Percentiles rank a stretch among this genome's conserved stretches.
Conservation (phyloP, 345 rosid species). For the Ceriops tagal region DNA sequence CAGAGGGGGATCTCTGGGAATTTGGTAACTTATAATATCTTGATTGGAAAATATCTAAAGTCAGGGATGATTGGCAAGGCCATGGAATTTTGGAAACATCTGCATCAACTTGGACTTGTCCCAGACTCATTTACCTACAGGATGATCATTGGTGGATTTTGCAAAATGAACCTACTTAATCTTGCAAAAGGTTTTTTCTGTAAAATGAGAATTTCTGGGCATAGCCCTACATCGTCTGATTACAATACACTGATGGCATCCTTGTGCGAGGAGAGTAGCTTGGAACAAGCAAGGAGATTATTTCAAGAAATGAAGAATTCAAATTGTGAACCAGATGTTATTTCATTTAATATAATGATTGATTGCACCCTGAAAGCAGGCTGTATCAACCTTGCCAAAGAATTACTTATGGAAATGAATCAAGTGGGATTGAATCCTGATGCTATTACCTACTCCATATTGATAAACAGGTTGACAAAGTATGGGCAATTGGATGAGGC, state of each 20-base stretch:
- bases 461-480: conserved; percentile 56
- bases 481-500: conserved; percentile 55
- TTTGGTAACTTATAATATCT: conserved; percentile 41
- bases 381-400: conserved; percentile 45
- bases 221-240: conserved; percentile 38
- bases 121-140: conserved; percentile 51
- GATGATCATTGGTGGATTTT: conserved; percentile 48
- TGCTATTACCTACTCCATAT: conserved; percentile 44
- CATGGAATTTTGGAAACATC: conserved; percentile 53
- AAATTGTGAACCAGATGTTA: conserved; percentile 34
- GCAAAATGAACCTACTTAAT: conserved; percentile 49
- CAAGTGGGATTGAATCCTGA: conserved; percentile 51
- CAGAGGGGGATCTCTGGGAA: conserved; percentile 42
- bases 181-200: conserved; percentile 56
- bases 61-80: conserved; percentile 45
- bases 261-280: conserved; percentile 57
- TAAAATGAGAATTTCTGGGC: conserved; percentile 41
- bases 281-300: conserved; percentile 59
- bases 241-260: conserved; percentile 50
- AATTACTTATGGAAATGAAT: conserved; percentile 45
- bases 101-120: conserved; percentile 35
- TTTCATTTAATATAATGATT: conserved; percentile 55
- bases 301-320: conserved; percentile 46
- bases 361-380: conserved; percentile 57
- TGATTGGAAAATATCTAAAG: conserved; percentile 47